Conservation (phyloP, 140 eudicot genomes). For the Bidens hawaiensis region DNA sequence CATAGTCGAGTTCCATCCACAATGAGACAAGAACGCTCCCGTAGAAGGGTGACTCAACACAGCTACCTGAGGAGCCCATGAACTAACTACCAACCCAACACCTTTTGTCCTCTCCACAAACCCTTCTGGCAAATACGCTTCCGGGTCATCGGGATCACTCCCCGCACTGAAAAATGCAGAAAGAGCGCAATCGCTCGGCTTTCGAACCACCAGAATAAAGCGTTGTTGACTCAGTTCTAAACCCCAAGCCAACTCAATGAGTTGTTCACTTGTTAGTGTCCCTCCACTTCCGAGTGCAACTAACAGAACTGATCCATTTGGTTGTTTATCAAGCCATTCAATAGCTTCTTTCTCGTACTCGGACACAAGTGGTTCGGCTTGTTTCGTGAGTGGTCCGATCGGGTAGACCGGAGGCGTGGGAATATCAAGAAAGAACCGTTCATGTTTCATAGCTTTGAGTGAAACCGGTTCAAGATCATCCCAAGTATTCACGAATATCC, state of each 20-base stretch:
- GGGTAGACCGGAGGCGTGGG: slow-evolving; percentile 40
- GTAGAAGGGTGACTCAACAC: slow-evolving; percentile 40
- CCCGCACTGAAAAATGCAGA: slow-evolving; percentile 25
- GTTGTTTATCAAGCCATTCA: slow-evolving; percentile 48
- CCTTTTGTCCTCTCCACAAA: slow-evolving; percentile 28
- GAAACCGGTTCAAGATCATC: slow-evolving; percentile 34
- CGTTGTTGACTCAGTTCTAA: slow-evolving; percentile 46
- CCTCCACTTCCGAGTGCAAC: slow-evolving; percentile 56
- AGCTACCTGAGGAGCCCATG: slow-evolving; percentile 55
- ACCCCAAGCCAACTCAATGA: slow-evolving; percentile 51
- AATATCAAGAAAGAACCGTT: slow-evolving; percentile 19
- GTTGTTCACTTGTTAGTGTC: slow-evolving; percentile 35
- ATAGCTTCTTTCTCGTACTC: not conserved
- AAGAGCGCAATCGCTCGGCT: slow-evolving; percentile 24
- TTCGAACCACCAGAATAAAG: slow-evolving; percentile 39
- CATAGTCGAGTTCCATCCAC: slow-evolving; percentile 63
- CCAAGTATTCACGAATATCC: slow-evolving; percentile 48
- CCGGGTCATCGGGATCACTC: slow-evolving; percentile 15
- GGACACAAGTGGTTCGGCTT: slow-evolving; percentile 14
- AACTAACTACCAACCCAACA: slow-evolving; percentile 37
- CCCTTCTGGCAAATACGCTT: slow-evolving; percentile 39
- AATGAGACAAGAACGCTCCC: slow-evolving; percentile 50
- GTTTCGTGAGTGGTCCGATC: slow-evolving; percentile 41
- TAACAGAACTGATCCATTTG: slow-evolving; percentile 37
- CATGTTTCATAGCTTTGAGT: slow-evolving; percentile 13